phyloP scores from a whole-genome alignment of 768 basidiomycete species.

The Suillus cothurnatus region DNA sequence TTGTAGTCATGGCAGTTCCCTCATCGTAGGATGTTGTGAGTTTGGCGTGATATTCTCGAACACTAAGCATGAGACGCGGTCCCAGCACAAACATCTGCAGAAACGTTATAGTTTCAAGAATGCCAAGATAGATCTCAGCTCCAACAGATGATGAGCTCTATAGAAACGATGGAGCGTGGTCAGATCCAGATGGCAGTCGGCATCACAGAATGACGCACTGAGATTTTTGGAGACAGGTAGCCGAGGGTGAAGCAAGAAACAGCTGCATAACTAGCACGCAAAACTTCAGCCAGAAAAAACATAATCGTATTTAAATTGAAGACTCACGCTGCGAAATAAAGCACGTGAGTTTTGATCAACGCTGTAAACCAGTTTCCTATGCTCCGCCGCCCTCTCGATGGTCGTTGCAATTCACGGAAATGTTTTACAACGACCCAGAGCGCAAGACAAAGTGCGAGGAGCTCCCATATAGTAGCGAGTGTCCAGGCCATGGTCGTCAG shows the following conservation, averaged over 20 bases:
- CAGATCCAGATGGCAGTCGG: background rate
- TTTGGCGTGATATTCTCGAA: background rate
- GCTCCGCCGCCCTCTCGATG: background rate
- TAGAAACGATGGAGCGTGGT: background rate
- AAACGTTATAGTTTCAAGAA: background rate
- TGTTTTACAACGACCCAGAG: background rate
- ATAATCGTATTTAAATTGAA: background rate
- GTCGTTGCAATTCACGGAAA: background rate
- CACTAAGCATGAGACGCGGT: constrained; percentile 1
- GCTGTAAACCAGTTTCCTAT: background rate
- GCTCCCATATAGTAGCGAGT: background rate
- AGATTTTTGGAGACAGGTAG: background rate
- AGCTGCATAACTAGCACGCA: background rate
- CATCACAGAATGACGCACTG: background rate
- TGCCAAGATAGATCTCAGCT: background rate
- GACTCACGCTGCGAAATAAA: constrained; percentile 2
- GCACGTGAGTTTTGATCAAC: background rate
- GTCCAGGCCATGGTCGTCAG: background rate
- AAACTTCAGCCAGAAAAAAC: background rate
- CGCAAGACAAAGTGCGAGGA: background rate
- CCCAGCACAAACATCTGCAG: constrained; percentile 3
- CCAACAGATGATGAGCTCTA: background rate
- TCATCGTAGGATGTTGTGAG: background rate
- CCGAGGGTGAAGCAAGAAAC: constrained; percentile 6
- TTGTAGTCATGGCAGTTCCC: background rate